Evolutionary conservation across 805 yeast genomes (phyloP).

Genomic region (Pichia nanzhaoensis): DNA sequence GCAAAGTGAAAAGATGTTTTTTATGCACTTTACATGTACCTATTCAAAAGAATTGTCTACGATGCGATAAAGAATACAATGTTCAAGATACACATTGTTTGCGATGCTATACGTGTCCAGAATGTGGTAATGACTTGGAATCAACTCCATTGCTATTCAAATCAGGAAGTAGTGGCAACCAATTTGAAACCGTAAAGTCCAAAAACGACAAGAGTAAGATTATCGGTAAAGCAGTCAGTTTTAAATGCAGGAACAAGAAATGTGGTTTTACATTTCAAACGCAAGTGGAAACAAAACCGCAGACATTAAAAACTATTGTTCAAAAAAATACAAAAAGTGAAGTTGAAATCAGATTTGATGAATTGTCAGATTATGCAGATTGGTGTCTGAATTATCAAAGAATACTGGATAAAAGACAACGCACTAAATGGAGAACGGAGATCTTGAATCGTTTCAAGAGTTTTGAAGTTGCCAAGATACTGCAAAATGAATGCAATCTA

Average conservation of each 20-base stretch:
- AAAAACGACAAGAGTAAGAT: conserved; percentile 7
- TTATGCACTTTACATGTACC: conserved; percentile 21
- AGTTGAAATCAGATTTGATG: conserved; percentile 12
- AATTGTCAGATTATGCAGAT: conserved; percentile 14
- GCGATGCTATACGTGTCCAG: conserved; percentile 32
- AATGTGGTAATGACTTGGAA: conserved; percentile 19
- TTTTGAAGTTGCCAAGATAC: conserved; percentile 19
- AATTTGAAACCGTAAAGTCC: conserved; percentile 3
- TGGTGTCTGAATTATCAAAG: conserved; percentile 16
- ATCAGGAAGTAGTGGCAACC: conserved; percentile 11
- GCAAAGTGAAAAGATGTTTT: conserved; percentile 25
- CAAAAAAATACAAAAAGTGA: conserved; percentile 11
- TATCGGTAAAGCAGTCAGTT: conserved; percentile 31
- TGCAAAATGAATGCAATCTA: conserved; percentile 10
- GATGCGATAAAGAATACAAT: conserved; percentile 6
- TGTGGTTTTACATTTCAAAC: conserved; percentile 35
- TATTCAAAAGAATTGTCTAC: not conserved
- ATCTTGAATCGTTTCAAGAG: conserved; percentile 15
- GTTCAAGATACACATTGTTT: conserved; percentile 17
- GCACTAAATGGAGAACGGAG: conserved; percentile 10
- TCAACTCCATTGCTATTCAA: conserved; percentile 11
- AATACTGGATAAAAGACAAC: conserved; percentile 11
- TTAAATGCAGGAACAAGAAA: conserved; percentile 33
- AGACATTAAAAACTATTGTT: conserved; percentile 31
- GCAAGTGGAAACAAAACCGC: conserved; percentile 35